phyloP scores from a whole-genome alignment of 2,329 filamentous ascomycete genomes.

The Ceratocystis cubensis region DNA sequence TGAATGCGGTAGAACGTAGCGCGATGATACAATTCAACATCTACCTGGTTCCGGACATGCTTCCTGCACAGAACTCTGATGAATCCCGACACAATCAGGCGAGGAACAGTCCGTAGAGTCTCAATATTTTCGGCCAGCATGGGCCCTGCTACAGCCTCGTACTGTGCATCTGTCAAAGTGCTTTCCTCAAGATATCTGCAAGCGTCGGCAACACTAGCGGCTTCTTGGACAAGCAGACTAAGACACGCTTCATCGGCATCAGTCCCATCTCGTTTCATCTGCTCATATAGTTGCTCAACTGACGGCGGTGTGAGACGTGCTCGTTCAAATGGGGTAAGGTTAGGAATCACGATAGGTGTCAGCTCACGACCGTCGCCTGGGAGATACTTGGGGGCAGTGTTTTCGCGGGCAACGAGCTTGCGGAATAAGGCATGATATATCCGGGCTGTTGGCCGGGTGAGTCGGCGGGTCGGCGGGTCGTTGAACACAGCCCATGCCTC shows the following conservation, averaged over 20 bases:
- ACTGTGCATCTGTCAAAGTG: conserved; percentile 12
- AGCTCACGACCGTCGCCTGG: conserved; percentile 24
- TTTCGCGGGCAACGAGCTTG: conserved; percentile 36
- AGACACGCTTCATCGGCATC: conserved; percentile 40
- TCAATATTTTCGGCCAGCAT: conserved; percentile 9
- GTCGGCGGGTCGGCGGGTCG: conserved; percentile 28
- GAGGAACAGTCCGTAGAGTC: conserved; percentile 15
- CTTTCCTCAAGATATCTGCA: conserved; percentile 11
- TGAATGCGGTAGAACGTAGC: conserved; percentile 19
- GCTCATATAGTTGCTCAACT: conserved; percentile 43
- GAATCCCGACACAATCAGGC: conserved; percentile 20
- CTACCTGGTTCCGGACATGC: conserved; percentile 14
- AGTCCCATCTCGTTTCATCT: conserved; percentile 42
- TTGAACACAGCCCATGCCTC: conserved; percentile 47
- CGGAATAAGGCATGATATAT: conserved; percentile 50
- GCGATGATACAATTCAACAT: conserved; percentile 11
- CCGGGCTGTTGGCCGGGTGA: conserved; percentile 29
- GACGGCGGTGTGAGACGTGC: conserved; percentile 49
- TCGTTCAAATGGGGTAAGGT: conserved; percentile 52
- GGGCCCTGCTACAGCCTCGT: conserved; percentile 20
- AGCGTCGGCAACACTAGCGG: conserved; percentile 27
- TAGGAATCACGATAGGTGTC: conserved; percentile 29
- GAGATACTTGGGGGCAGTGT: conserved; percentile 22
- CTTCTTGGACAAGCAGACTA: conserved; percentile 42
- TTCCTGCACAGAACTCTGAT: conserved; percentile 20